A percentile compares a stretch with the other conserved stretches of the same genome.
phyloP scores from a whole-genome alignment of 345 rosid species.

The Salix dunnii region DNA sequence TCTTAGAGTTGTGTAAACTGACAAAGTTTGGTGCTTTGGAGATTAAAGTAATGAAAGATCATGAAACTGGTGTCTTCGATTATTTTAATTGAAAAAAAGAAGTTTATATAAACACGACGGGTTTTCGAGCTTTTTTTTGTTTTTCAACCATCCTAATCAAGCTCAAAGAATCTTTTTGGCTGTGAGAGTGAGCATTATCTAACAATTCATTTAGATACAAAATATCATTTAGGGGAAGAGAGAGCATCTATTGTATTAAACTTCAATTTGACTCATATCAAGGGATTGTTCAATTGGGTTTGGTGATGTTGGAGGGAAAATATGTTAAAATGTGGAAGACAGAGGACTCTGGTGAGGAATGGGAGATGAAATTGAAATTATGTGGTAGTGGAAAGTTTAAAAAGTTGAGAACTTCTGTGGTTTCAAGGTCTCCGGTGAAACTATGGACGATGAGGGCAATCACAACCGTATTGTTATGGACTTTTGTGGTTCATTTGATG shows the following conservation, averaged over 20 bases:
- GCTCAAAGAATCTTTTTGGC: constrained; percentile 22
- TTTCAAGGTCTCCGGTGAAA: constrained; percentile 64
- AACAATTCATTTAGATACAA: constrained; percentile 9
- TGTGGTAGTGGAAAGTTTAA: constrained; percentile 55
- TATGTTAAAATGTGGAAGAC: constrained; percentile 40
- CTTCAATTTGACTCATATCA: background rate
- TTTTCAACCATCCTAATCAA: constrained; percentile 15
- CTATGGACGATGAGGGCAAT: constrained; percentile 72
- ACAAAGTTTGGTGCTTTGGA: constrained; percentile 6
- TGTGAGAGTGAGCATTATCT: constrained; percentile 12
- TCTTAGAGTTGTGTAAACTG: background rate
- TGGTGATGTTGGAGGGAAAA: constrained; percentile 21
- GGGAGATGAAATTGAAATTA: constrained; percentile 54
- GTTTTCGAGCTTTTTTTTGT: constrained; percentile 22
- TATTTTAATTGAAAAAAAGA: constrained; percentile 18
- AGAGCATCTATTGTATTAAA: background rate
- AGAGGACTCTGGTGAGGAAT: constrained; percentile 38
- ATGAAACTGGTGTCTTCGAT: constrained; percentile 15
- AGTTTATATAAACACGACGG: constrained; percentile 21
- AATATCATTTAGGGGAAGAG: constrained; percentile 8
- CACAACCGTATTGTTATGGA: constrained; percentile 64
- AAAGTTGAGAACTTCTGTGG: constrained; percentile 46
- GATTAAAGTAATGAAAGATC: constrained; percentile 9
- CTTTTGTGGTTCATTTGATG: constrained; percentile 69
- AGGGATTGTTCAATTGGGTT: constrained; percentile 16